Evolutionary conservation across 129 eudicot genomes (phyloP).

Genomic region (Flaveria robusta): DNA sequence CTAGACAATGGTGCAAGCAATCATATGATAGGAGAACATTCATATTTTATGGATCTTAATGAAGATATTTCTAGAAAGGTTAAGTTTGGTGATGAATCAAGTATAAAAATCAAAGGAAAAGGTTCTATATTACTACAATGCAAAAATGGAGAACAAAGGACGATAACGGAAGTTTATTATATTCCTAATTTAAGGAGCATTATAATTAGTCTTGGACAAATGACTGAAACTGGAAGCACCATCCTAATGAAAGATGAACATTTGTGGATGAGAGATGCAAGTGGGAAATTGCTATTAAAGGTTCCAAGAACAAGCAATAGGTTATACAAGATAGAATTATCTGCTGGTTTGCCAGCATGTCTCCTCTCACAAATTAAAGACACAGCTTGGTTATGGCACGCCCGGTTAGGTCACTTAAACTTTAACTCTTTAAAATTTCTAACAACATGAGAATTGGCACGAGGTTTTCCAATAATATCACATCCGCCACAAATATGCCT

Average conservation of each 20-base stretch:
- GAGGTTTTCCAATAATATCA: neutral
- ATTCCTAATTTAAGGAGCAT: neutral
- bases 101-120: neutral
- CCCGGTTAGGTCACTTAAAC: neutral
- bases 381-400: neutral
- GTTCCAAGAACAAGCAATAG: neutral
- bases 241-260: neutral
- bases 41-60: neutral
- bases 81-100: neutral
- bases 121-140: neutral
- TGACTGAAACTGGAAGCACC: neutral
- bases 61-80: neutral
- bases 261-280: neutral
- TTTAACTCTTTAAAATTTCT: neutral
- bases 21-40: neutral
- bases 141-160: neutral
- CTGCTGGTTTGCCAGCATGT: neutral
- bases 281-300: neutral
- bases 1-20: neutral
- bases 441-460: neutral
- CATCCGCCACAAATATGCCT: neutral
- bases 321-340: neutral
- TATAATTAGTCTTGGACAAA: neutral
- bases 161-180: neutral
- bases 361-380: neutral